Base-by-base conservation (phyloP, 2,329 filamentous ascomycete species). In the Colletotrichum acutatum region DNA sequence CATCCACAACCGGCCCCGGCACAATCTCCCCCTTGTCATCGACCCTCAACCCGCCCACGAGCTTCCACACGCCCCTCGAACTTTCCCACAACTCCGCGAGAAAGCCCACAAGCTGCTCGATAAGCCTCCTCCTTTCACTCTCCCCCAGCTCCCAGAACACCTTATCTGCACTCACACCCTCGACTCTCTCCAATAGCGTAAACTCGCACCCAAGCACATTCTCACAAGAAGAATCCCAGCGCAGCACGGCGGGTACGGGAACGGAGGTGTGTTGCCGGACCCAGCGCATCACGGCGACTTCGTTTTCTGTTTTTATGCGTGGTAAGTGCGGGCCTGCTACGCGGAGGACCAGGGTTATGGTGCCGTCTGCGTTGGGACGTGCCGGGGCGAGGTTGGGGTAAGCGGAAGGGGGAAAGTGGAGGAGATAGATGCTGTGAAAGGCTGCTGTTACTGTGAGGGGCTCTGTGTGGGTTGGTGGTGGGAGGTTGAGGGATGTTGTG, bases 191-290 rank as follows among this genome's bases (percentile, higher is more conserved):
- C 79, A 84, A 82, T 14, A 84, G 63, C 6, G 84, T 83, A 80
- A 83, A 86, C 76, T 85, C 83, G 34, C 80, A 83, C 0, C 81
- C 82, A n/a, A 85, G 76, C 22, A 79, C 75, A 32, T 84, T 85
- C 5, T 78, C 66, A 9, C 57, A 72, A 6, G 72, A 78, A 30
- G 79, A 76, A 26, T 83, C 79, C 67, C 78, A 84, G 1, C 76
- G 79, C 24, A 83, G 54, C 1, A 85, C 77, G 5, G 75, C 66
- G 0, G 84, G 79, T 1, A 84, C 78, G 0, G 81, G 83, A 0
- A 85, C 76, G 0, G 65, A 52, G 0, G 82, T 82, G 54, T 78
- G 75, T 4, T 77, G 65, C 6, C 74, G 71, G 16, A 85, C 68
- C 75, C 78, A 84, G 0, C 74, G 68, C 22, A 85, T 76, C 4